phyloP scores from a whole-genome alignment of 2,329 filamentous ascomycete genomes.

The Blastomyces emzantsi region DNA sequence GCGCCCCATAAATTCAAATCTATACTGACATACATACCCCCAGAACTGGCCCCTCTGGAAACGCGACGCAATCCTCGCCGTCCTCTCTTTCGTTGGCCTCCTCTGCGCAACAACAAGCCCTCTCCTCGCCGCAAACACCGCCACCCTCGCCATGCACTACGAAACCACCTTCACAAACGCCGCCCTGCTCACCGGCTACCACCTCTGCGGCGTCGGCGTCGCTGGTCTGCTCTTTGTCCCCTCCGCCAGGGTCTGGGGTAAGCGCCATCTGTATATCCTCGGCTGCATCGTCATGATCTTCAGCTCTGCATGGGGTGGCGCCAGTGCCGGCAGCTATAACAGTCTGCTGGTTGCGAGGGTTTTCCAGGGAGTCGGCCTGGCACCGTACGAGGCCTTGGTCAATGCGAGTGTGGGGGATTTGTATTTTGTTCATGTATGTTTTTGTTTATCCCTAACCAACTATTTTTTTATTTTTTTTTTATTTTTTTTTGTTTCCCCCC shows the following conservation, averaged over 20 bases:
- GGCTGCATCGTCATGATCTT: slow-evolving; percentile 65
- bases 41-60: slow-evolving; percentile 81
- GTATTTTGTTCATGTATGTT: slow-evolving; percentile 72
- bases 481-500: too few relatives aligned
- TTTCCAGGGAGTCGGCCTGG: slow-evolving; percentile 76
- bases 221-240: slow-evolving; percentile 81
- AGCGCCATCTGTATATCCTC: slow-evolving; percentile 76
- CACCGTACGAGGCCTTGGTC: slow-evolving; percentile 82
- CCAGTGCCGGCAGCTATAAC: slow-evolving; percentile 56
- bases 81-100: slow-evolving; percentile 71
- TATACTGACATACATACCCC: neutral
- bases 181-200: slow-evolving; percentile 78
- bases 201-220: slow-evolving; percentile 71
- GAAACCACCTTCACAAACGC: slow-evolving; percentile 59
- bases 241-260: slow-evolving; percentile 82
- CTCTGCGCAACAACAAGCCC: slow-evolving; percentile 78
- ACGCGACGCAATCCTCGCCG: slow-evolving; percentile 68
- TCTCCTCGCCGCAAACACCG: slow-evolving; percentile 78
- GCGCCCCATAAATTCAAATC: too few relatives aligned
- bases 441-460: neutral
- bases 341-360: slow-evolving; percentile 70
- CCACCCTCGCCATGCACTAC: slow-evolving; percentile 65
- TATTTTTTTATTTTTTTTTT: too few relatives aligned
- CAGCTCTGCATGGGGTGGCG: slow-evolving; percentile 70
- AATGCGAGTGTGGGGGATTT: slow-evolving; percentile 85